Conservation (phyloP, 257 asterid species). For the Solanum sejunctum region DNA sequence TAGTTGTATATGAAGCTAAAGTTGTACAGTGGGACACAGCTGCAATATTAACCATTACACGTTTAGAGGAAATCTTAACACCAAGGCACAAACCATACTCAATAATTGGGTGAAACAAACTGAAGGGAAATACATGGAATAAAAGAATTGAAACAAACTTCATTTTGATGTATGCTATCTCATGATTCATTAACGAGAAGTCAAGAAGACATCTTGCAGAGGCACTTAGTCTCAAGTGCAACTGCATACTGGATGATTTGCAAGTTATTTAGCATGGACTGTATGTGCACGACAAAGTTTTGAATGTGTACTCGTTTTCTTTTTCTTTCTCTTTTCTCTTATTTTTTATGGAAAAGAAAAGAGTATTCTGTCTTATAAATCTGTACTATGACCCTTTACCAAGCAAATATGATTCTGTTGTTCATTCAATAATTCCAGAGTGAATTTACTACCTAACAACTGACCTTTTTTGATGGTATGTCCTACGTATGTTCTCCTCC, state of each 20-base stretch:
- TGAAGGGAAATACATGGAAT: not conserved
- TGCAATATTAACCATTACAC: conserved; percentile 29
- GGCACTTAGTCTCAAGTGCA: not conserved
- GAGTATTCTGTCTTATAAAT: not conserved
- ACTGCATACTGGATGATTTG: not conserved
- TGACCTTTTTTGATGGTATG: not conserved
- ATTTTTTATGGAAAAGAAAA: not conserved
- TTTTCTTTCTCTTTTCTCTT: not conserved
- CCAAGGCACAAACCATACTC: not conserved
- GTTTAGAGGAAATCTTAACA: conserved; percentile 11
- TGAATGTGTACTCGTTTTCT: not conserved
- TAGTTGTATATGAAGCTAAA: conserved; percentile 75
- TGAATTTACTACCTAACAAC: not conserved
- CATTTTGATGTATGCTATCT: not conserved
- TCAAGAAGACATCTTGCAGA: not conserved
- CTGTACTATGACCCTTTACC: not conserved
- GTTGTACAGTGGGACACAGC: conserved; percentile 91
- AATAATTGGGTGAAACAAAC: not conserved
- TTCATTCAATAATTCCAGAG: not conserved
- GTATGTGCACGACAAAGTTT: not conserved
- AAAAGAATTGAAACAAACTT: not conserved
- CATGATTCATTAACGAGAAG: not conserved
- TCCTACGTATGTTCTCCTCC: not conserved
- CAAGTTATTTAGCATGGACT: not conserved
- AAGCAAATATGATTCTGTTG: not conserved